phyloP scores from a whole-genome alignment of 2,329 filamentous ascomycete species.

The Chalara sp. region DNA sequence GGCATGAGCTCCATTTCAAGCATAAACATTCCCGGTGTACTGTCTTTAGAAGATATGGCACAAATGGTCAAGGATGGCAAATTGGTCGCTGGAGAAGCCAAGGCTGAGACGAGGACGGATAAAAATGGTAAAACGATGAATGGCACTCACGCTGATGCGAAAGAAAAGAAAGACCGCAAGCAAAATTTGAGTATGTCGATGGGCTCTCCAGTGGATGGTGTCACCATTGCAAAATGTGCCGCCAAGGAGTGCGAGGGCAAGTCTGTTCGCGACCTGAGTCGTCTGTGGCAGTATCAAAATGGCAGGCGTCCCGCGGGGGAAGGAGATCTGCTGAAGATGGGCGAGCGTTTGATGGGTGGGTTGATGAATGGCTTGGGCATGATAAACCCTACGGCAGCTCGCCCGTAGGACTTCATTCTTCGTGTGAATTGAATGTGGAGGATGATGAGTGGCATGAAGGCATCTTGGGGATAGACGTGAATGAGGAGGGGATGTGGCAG shows the following conservation, averaged over 20 bases:
- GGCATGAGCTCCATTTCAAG: not conserved
- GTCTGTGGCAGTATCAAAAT: conserved; percentile 55
- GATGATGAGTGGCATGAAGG: no score
- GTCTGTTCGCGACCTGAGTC: conserved; percentile 50
- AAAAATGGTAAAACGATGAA: not conserved
- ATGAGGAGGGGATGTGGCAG: no score
- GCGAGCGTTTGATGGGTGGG: not conserved
- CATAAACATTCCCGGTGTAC: no score
- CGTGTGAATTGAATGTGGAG: no score
- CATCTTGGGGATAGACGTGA: no score
- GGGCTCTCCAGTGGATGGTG: not conserved
- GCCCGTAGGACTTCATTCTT: no score
- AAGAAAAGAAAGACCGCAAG: no score
- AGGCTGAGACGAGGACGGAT: not conserved
- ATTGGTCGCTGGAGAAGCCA: not conserved
- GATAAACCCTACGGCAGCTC: no score
- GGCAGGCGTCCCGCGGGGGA: conserved; percentile 37
- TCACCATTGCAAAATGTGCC: not conserved
- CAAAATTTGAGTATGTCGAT: no score
- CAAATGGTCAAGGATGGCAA: not conserved
- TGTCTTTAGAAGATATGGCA: no score
- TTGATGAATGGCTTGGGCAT: not conserved
- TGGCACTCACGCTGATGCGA: no score
- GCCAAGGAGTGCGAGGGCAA: not conserved
- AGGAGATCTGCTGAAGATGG: not conserved